Evolutionary conservation across 2,329 filamentous ascomycete genomes (phyloP), one percentile per base, ranked within the genome.

Genomic region (Neocucurbitaria cava): DNA sequence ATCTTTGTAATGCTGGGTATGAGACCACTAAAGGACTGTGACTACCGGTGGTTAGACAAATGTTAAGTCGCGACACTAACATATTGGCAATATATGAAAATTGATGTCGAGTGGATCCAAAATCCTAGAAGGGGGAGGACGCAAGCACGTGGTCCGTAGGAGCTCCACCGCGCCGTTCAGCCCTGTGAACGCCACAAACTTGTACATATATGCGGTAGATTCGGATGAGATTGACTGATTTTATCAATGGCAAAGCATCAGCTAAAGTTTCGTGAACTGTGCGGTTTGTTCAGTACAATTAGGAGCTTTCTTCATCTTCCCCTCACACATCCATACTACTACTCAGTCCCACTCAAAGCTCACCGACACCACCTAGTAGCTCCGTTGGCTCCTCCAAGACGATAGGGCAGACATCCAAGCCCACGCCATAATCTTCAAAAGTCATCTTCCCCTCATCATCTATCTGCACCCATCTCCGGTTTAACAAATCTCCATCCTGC

Each of bases 361-460:
- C 30, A 31, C 46, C 36, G 18, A 46, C 39, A 4, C 50, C 46
- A 9, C 47, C 47, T 18, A 57, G 11, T 11, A 43, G 44, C 20
- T 49, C 52, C 23, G 35, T 26, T 13, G 58, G 56, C 50, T 59
- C 58, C n/a, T 52, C 23, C 10, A 61, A 31, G 13, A 30, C 10
- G 7, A 58, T 11, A 1, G 31, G 42, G 28, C 58, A 58, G 43
- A 35, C 49, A 9, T 40, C 43, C 1, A 61, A 28, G 2, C 28
- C 35, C 17, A 62, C 50, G 2, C 58, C 58, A 45, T 61, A 63
- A 11, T 54, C 49, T 40, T 59, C 46, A 5, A 44, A 46, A 8
- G 39, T 54, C 43, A 59, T 46, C 11, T 42, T 26, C 5, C 26
- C 49, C 13, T 53, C 39, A 2, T 41, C 17, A 38, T 57, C 40